Evolutionary conservation across 371 early-diverging fungal species (phyloP), one percentile per base, ranked within the genome.

Genomic region (Mortierella sp.): DNA sequence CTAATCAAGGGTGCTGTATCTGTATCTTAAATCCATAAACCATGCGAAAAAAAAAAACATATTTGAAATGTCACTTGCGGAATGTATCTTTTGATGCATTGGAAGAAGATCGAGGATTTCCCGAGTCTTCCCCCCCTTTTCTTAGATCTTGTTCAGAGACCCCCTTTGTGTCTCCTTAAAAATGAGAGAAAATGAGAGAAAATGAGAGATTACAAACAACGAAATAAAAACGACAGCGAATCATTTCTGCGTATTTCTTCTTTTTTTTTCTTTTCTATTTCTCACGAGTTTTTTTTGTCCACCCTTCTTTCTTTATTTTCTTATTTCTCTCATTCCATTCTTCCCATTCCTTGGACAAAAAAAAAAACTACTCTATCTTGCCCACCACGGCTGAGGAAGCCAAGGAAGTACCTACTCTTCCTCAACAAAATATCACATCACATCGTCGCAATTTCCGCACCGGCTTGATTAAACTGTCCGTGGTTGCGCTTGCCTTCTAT

Each of bases 341-440:
- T 6, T 22, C 12, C 17, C 35, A 60, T 68, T 32, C 37, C 22
- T 45, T 12, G 12, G 43, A 28, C 26, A 65, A 55, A 56, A 56
- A 64, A 35, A 29, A 56, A 23, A 57, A 32, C 28, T 65, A 77
- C 37, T 45, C 72, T 3, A 56, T 68, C 32, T 42, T 77, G 43
- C 78, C 78, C 35, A 72, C 72, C 4, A 65, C 72, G n/a, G 62
- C 66, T 17, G 66, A 68, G 22, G 56, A 76, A 13, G 65, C 70
- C n/a, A 53, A 51, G 6, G 23, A 32, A 8, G 35, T 1, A 1
- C 49, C 49, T 8, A 49, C 8, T 23, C 7, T 22, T 49, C 49
- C 49, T 49, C 53, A 53, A 53, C 53, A 23, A 26, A 47, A 66
- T 7, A 12, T 59, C 17, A 29, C 63, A 35, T n/a, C 59, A 1